Evolutionary conservation across 371 early-diverging fungal genomes (phyloP).

Genomic region (Lichtheimia ornata): DNA sequence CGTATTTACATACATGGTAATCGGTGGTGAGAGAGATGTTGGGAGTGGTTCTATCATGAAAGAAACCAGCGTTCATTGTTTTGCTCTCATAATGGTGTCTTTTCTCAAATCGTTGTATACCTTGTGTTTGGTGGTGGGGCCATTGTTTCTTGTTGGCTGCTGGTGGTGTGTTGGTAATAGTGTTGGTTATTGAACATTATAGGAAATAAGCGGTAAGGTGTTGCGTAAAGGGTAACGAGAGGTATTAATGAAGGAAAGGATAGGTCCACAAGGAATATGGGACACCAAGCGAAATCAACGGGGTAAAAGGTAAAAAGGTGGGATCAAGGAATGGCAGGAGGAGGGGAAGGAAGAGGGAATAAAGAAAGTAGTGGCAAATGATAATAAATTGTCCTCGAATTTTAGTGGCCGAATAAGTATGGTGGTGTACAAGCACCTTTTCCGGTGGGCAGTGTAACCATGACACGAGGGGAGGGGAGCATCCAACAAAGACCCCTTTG

Average conservation of each 20-base stretch:
- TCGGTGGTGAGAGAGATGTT: too few species aligned
- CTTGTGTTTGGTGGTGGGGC: too few species aligned
- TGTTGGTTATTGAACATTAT: too few species aligned
- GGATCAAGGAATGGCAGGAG: neutral
- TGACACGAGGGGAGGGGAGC: neutral
- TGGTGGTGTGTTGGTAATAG: too few species aligned
- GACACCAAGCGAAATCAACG: neutral
- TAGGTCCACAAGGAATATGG: neutral
- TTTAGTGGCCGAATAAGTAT: constrained; percentile 3
- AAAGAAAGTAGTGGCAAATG: neutral
- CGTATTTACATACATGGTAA: too few species aligned
- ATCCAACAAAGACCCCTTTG: constrained; percentile 2
- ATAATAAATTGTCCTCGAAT: neutral
- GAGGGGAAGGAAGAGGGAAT: constrained; percentile 8
- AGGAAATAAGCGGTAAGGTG: too few species aligned
- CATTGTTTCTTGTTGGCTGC: too few species aligned
- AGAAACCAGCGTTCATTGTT: too few species aligned
- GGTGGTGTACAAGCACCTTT: constrained; percentile 1
- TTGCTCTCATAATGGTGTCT: too few species aligned
- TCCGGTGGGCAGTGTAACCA: neutral
- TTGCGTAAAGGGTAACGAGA: neutral
- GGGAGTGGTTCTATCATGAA: too few species aligned
- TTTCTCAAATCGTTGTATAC: too few species aligned
- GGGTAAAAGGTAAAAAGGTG: neutral
- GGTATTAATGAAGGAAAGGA: neutral